A percentile compares a stretch with the other conserved stretches of the same genome.
phyloP scores from a whole-genome alignment of 2,329 filamentous ascomycete species.

The Corinectria fuckeliana region DNA sequence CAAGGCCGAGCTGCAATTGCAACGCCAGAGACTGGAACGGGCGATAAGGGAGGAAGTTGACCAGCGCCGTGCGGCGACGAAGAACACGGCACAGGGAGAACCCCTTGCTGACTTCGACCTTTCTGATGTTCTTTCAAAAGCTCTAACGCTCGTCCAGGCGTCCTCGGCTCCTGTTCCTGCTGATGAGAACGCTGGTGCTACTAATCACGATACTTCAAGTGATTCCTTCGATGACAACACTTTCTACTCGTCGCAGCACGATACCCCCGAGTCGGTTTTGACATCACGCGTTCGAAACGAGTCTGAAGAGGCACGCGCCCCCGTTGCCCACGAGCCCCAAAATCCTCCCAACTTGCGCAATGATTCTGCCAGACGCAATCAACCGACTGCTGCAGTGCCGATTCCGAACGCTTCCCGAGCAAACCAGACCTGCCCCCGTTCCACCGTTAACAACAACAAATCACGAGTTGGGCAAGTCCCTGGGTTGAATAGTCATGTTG shows the following conservation, averaged over 20 bases:
- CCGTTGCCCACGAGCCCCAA: constrained; percentile 22
- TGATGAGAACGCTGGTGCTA: constrained; percentile 57
- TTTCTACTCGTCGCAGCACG: constrained; percentile 94
- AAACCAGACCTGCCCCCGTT: constrained; percentile 17
- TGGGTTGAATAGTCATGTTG: constrained; percentile 41
- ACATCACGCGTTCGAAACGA: constrained; percentile 57
- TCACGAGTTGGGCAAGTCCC: constrained; percentile 36
- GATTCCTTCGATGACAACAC: constrained; percentile 93
- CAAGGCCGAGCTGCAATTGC: constrained; percentile 79
- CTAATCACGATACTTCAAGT: constrained; percentile 68
- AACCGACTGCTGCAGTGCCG: constrained; percentile 12
- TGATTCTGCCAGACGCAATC: constrained; percentile 13
- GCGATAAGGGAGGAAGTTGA: constrained; percentile 79
- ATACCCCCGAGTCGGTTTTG: constrained; percentile 68
- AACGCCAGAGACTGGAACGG: constrained; percentile 82
- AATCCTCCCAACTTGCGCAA: constrained; percentile 20
- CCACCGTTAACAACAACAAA: constrained; percentile 17
- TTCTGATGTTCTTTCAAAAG: constrained; percentile 74
- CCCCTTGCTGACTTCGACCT: constrained; percentile 72
- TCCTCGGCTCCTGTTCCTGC: constrained; percentile 65
- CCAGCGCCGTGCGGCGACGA: constrained; percentile 57
- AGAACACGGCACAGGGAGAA: constrained; percentile 52
- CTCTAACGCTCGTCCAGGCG: constrained; percentile 73
- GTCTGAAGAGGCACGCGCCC: constrained; percentile 42
- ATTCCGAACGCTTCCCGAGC: constrained; percentile 15